Percentiles rank a stretch among this genome's conserved stretches.
Conservation (phyloP, 2,329 filamentous ascomycete species). For the Aspergillus amoenus region DNA sequence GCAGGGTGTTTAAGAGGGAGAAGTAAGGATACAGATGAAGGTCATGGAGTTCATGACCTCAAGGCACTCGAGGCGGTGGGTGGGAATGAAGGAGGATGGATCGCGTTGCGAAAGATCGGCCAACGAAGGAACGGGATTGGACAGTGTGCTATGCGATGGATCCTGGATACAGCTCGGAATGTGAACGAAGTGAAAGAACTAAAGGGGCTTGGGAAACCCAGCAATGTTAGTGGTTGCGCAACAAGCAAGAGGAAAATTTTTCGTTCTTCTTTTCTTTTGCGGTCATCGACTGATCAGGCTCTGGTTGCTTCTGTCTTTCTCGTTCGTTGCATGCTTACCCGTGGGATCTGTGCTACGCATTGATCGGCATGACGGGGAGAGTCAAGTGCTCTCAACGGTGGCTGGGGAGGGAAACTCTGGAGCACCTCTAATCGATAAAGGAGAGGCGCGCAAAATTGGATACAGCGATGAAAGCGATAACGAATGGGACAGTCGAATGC, state of each 20-base stretch:
- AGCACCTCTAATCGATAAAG: constrained; percentile 5
- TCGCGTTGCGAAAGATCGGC: constrained; percentile 17
- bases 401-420: constrained; percentile 17
- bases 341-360: constrained; percentile 14
- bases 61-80: constrained; percentile 14
- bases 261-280: constrained; percentile 1
- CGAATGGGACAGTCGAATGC: constrained; percentile 1
- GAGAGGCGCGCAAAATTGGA: constrained; percentile 5
- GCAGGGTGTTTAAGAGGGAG: constrained; percentile 11
- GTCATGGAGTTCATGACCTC: constrained; percentile 19
- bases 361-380: constrained; percentile 15
- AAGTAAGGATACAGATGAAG: constrained; percentile 15
- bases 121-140: constrained; percentile 15
- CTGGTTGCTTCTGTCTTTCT: neutral
- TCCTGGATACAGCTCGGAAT: constrained; percentile 19
- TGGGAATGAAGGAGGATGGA: constrained; percentile 17
- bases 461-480: constrained; percentile 3
- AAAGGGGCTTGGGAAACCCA: constrained; percentile 13
- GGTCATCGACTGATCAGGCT: neutral
- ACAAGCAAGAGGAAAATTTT: constrained; percentile 3
- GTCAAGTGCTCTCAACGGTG: constrained; percentile 18
- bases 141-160: constrained; percentile 17
- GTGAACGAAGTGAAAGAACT: constrained; percentile 14
- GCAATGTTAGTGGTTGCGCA: constrained; percentile 9
- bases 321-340: constrained; percentile 10